Evolutionary conservation across 169 alveolate species (phyloP).

Genomic region (Plasmodium ovale): DNA sequence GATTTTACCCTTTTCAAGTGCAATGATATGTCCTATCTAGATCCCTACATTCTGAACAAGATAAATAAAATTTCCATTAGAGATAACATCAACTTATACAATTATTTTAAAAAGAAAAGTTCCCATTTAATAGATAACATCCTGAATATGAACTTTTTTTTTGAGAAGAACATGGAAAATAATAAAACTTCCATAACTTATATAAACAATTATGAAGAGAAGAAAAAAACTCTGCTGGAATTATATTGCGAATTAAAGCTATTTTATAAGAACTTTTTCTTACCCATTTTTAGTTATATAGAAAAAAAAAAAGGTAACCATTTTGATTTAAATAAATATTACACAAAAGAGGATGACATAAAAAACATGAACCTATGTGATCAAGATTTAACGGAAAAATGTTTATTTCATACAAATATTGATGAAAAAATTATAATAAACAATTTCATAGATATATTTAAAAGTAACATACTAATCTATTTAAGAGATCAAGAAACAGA

Average conservation of each 20-base stretch:
- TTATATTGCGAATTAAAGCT: slow-evolving; percentile 35
- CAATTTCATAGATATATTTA: slow-evolving; percentile 68
- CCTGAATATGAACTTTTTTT: slow-evolving; percentile 22
- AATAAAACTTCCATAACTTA: slow-evolving; percentile 20
- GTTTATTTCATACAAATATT: background rate
- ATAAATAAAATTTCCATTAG: slow-evolving; percentile 43
- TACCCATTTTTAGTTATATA: slow-evolving; percentile 65
- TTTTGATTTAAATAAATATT: slow-evolving; percentile 25
- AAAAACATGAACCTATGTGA: slow-evolving; percentile 16
- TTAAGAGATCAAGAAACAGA: slow-evolving; percentile 19
- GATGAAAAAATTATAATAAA: slow-evolving; percentile 51
- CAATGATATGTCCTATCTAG: slow-evolving; percentile 46
- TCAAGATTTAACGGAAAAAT: slow-evolving; percentile 1
- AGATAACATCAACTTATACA: slow-evolving; percentile 41
- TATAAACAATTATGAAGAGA: slow-evolving; percentile 35
- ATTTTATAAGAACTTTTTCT: slow-evolving; percentile 52
- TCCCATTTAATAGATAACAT: slow-evolving; percentile 29
- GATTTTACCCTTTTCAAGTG: slow-evolving; percentile 9
- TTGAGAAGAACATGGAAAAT: slow-evolving; percentile 27
- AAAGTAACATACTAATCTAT: slow-evolving; percentile 41
- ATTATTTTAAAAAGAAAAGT: slow-evolving; percentile 50
- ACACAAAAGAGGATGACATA: slow-evolving; percentile 16
- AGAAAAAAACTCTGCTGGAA: slow-evolving; percentile 38
- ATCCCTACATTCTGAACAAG: slow-evolving; percentile 58
- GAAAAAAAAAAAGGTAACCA: slow-evolving; percentile 37